These are phyloP conservation scores for Chloropicon primus DNA, from an alignment of 139 green algal genomes.

Conservation along the genomic window DNA sequence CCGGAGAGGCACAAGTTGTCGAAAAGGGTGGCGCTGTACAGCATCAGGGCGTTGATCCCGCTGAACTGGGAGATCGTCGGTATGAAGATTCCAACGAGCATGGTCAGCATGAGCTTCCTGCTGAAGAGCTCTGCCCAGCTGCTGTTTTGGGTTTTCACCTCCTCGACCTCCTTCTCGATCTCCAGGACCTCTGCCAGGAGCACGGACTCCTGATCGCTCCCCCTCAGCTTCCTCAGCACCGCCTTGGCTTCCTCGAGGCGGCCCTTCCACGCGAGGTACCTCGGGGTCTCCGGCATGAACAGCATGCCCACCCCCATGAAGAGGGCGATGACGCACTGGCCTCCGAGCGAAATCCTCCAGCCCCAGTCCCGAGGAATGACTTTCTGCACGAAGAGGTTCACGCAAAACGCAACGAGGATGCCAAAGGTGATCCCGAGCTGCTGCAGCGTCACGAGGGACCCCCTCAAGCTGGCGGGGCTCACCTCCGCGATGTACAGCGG, in stretches of 20 bases:
- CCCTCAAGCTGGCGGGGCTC: conserved; percentile 6
- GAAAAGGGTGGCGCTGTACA: background rate
- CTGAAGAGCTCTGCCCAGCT: background rate
- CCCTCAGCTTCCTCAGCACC: background rate
- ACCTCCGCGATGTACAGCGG: conserved; percentile 23
- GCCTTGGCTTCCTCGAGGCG: background rate
- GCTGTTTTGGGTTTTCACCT: background rate
- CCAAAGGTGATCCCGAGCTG: conserved; percentile 27
- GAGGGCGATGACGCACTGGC: background rate
- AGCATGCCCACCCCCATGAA: background rate
- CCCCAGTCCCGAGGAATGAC: background rate
- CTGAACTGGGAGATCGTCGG: background rate
- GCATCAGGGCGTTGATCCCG: background rate
- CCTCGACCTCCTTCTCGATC: background rate
- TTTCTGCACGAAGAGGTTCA: conserved; percentile 9
- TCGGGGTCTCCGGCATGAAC: conserved; percentile 3
- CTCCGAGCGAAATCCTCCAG: background rate
- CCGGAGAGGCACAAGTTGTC: background rate
- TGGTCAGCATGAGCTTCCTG: background rate
- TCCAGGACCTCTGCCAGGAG: background rate
- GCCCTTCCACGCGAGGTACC: background rate
- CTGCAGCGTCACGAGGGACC: conserved; percentile 15
- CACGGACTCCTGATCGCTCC: background rate
- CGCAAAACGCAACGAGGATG: conserved; percentile 15
- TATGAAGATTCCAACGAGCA: background rate